These are phyloP conservation scores for Pisolithus marmoratus DNA, from an alignment of 768 basidiomycete genomes.

Conservation along the genomic window DNA sequence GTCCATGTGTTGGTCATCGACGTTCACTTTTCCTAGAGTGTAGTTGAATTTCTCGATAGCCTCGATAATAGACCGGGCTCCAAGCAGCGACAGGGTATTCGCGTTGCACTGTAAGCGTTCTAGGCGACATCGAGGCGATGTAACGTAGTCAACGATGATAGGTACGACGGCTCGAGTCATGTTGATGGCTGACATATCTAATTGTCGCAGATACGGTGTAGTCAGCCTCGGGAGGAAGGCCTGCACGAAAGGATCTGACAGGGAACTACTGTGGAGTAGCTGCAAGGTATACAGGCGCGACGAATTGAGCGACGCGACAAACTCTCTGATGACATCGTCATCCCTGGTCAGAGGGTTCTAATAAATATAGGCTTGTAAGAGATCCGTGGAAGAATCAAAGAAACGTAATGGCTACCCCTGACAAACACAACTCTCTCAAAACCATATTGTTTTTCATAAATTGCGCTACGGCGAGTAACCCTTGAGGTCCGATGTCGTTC, in stretches of 20 bases:
- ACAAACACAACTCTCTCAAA: conserved; percentile 48
- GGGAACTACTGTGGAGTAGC: conserved; percentile 41
- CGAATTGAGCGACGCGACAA: conserved; percentile 47
- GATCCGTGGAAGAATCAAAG: conserved; percentile 4
- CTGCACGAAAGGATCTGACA: conserved; percentile 47
- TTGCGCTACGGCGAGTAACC: conserved; percentile 46
- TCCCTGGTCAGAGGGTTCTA: conserved; percentile 40
- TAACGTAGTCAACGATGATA: conserved; percentile 42
- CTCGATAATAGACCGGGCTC: conserved; percentile 39
- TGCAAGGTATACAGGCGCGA: conserved; percentile 48
- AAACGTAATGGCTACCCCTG: conserved; percentile 42
- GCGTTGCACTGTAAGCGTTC: conserved; percentile 48
- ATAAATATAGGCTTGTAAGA: conserved; percentile 3
- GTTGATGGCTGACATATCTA: conserved; percentile 50
- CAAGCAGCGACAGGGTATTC: conserved; percentile 45
- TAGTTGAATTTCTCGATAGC: conserved; percentile 44
- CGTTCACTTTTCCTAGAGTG: conserved; percentile 40
- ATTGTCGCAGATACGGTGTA: conserved; percentile 43
- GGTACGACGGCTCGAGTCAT: conserved; percentile 40
- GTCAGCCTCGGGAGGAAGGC: conserved; percentile 46
- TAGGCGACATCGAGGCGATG: conserved; percentile 45
- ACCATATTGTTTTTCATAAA: conserved; percentile 44
- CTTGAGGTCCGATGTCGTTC: conserved; percentile 49
- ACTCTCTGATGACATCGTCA: conserved; percentile 29
- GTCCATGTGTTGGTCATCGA: conserved; percentile 39